Evolutionary conservation across 345 rosid species (phyloP).

Genomic region (Eucalyptus regnans): DNA sequence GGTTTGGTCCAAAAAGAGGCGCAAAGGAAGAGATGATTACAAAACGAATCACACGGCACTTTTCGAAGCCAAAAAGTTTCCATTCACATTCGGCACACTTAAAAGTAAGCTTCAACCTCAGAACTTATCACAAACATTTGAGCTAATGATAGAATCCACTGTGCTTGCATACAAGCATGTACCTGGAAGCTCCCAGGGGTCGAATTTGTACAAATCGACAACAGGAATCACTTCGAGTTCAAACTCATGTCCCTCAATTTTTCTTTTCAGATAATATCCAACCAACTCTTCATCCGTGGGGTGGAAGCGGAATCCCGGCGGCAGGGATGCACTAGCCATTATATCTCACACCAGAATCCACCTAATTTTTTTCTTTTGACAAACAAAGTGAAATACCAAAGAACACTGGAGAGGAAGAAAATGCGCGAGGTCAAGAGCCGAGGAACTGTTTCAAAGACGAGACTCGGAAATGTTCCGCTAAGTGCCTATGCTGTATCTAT

Average conservation of each 20-base stretch:
- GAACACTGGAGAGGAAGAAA: background rate
- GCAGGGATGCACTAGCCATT: slow-evolving; percentile 62
- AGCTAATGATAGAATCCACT: background rate
- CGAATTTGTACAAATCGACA: slow-evolving; percentile 81
- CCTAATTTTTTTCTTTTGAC: background rate
- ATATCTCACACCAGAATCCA: background rate
- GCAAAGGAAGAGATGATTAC: background rate
- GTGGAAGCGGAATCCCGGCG: slow-evolving; percentile 91
- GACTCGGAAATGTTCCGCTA: slow-evolving; percentile 1
- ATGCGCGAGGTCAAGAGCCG: background rate
- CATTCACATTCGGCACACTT: background rate
- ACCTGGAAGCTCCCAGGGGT: slow-evolving; percentile 97
- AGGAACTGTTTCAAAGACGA: background rate
- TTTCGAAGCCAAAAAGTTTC: background rate
- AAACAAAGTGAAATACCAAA: background rate
- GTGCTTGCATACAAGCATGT: background rate
- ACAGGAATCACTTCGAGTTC: slow-evolving; percentile 82
- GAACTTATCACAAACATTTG: background rate
- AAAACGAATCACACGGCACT: slow-evolving; percentile 15
- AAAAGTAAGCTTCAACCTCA: background rate
- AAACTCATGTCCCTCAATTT: slow-evolving; percentile 52
- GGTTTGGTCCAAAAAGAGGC: background rate
- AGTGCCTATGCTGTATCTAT: slow-evolving; percentile 36
- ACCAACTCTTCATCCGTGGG: slow-evolving; percentile 87
- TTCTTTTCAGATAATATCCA: slow-evolving; percentile 74